Evolutionary conservation across 495 filamentous ascomycete species (phyloP), one percentile per base, ranked within the genome.

Genomic region (Aspergillus wentii): DNA sequence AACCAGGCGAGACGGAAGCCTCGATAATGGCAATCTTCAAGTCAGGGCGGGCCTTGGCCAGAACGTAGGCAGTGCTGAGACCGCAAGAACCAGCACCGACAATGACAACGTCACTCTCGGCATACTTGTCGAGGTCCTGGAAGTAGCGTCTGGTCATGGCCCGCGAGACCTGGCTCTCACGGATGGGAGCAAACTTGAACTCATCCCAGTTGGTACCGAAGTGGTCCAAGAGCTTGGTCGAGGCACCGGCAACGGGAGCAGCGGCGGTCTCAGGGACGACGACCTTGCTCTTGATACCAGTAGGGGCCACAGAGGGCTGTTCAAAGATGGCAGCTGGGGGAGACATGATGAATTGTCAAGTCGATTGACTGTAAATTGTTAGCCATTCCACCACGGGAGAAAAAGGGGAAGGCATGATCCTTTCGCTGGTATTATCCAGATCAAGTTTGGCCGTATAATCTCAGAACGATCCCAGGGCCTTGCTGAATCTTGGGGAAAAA

Each of bases 371-470:
- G 49, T 45, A 31, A 42, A 56, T 43, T 56, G 55, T 68, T 62
- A 66, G 56, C 43, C 35, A 60, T 52, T 64, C 53, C 46, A 57
- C 56, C 59, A 38, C 30, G 31, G 39, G 46, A 51, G 49, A 41
- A 41, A 53, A 56, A 59, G 62, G 61, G n/a, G 71, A 68, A 71
- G 77, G 83, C 85, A 89, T 89, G 86, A 87, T 91, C 84, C 85
- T 92, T 88, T 86, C 87, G 88, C 88, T 88, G 85, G 87, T 83
- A 91, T 92, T 94, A 89, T 88, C 87, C 85, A 87, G 87, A 91
- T 94, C 87, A 92, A 91, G 87, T 94, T 90, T 69, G 68, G 81
- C 88, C 86, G 88, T 94, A 83, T 92, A 76, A 82, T 94, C 84
- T 94, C 88, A 92, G 87, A 79, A 75, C 73, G 70, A 76, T 68